Evolutionary conservation across 2,329 filamentous ascomycete genomes (phyloP), one percentile per base, ranked within the genome.

Genomic region (Ophiostoma piceae): DNA sequence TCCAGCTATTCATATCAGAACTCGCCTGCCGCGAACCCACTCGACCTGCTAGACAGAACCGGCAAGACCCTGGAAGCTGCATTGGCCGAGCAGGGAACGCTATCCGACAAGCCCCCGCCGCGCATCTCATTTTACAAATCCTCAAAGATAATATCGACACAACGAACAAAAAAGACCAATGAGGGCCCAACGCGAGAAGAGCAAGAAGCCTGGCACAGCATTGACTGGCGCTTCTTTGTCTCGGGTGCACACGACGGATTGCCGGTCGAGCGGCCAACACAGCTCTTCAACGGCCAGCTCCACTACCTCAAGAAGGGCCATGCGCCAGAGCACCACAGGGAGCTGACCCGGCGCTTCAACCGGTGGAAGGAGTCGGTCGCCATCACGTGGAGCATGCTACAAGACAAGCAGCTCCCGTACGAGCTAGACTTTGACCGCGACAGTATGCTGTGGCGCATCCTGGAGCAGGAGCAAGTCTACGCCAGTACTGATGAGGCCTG

Each of bases 391-490:
- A 29, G 67, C 16, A 69, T 72, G 67, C 43, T 72, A 19, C 60
- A 68, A 29, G n/a, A 35, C 22, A 19, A 29, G 11, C 51, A 69
- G 51, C 67, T 73, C 2, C 73, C 72, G 16, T 41, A 35, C 6
- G 16, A 47, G 0, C 16, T 65, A 19, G 37, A 39, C 62, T 22
- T 41, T 35, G 66, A 32, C 1, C 57, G 29, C 32, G 47, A 66
- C n/a, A 71, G 19, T 37, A 29, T 37, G 3, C 39, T 62, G 12
- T 67, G 68, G 71, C 75, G 35, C 14, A 54, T 51, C n/a, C 16
- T 67, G 26, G 32, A 51, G 29, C 26, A 51, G 26, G 41, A 67
- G 66, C 66, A 67, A 14, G 22, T 39, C 71, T 82, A 65, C 26
- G 62, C 62, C 32, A 12, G 3, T 16, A 39, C 62, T 7, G 35